A percentile compares a stretch with the other conserved stretches of the same genome.
Evolutionary conservation across 768 basidiomycete genomes (phyloP).

Genomic region (Suillus ampliporus): DNA sequence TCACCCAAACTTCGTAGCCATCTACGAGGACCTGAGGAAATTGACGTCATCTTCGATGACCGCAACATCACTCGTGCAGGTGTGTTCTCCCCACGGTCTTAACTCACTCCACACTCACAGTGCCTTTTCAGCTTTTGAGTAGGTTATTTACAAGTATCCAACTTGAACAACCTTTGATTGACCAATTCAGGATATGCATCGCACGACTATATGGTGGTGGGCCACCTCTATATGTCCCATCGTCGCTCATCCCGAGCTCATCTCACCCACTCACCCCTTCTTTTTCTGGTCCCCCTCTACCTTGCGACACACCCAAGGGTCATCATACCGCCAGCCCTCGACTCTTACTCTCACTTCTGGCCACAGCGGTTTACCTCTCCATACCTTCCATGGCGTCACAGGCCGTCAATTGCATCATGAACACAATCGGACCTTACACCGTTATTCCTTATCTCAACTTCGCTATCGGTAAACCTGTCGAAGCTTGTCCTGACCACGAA

Average conservation of each 20-base stretch:
- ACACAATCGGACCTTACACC: conserved; percentile 80
- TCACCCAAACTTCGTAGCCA: conserved; percentile 25
- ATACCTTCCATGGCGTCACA: conserved; percentile 78
- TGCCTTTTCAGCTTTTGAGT: conserved; percentile 79
- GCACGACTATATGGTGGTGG: conserved; percentile 88
- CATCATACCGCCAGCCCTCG: conserved; percentile 80
- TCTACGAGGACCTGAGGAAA: conserved; percentile 50
- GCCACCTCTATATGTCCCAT: conserved; percentile 71
- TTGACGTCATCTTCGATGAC: conserved; percentile 81
- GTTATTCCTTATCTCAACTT: conserved; percentile 80
- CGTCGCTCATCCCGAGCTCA: conserved; percentile 66
- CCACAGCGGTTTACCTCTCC: conserved; percentile 86
- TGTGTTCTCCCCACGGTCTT: conserved; percentile 39
- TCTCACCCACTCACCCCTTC: conserved; percentile 73
- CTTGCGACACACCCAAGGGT: conserved; percentile 46
- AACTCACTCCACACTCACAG: conserved; percentile 18
- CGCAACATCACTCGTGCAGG: conserved; percentile 88
- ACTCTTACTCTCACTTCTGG: conserved; percentile 85
- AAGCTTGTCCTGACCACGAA: conserved; percentile 47
- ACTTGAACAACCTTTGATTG: conserved; percentile 16
- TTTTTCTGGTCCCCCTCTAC: conserved; percentile 46
- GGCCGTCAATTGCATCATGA: conserved; percentile 72
- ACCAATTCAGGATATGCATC: conserved; percentile 70
- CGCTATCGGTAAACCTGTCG: conserved; percentile 74
- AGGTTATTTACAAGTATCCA: conserved; percentile 39